Conservation (phyloP, 1,284 basidiomycete species). For the Ustilago hordei region DNA sequence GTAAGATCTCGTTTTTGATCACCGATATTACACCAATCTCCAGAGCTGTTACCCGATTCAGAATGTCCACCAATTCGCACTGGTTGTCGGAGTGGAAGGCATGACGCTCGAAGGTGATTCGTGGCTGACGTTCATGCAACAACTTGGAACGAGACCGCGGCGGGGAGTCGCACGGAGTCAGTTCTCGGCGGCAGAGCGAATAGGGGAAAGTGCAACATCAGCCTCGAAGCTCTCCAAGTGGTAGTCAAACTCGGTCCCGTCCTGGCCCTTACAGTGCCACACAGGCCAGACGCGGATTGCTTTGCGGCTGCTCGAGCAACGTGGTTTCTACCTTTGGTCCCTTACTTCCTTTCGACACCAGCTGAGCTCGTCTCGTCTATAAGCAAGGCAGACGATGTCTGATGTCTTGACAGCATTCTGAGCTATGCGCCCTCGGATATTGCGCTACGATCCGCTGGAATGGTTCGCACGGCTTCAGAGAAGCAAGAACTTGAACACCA, state of each 20-base stretch:
- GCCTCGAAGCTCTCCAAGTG: background rate
- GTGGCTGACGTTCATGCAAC: slow-evolving; percentile 2
- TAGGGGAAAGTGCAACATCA: background rate
- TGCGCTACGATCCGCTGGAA: background rate
- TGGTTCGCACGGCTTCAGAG: background rate
- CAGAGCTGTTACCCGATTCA: too few relatives aligned
- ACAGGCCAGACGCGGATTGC: background rate
- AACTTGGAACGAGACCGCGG: background rate
- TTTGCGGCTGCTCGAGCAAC: background rate
- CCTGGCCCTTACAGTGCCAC: background rate
- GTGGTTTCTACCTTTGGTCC: slow-evolving; percentile 1
- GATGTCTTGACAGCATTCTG: too few relatives aligned
- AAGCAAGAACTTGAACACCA: background rate
- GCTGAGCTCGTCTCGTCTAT: background rate
- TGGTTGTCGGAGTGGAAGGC: background rate
- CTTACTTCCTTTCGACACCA: background rate
- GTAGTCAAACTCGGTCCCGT: background rate
- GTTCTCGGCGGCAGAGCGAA: background rate
- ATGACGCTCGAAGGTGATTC: background rate
- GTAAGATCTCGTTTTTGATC: background rate
- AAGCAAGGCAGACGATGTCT: background rate
- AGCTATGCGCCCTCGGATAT: too few relatives aligned
- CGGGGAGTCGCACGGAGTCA: background rate
- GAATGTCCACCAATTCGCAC: too few relatives aligned
- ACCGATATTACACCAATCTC: too few relatives aligned